Evolutionary conservation across 176 grass and related monocot species (phyloP), one percentile per base, ranked within the genome.

Genomic region (Juncus inflexus): DNA sequence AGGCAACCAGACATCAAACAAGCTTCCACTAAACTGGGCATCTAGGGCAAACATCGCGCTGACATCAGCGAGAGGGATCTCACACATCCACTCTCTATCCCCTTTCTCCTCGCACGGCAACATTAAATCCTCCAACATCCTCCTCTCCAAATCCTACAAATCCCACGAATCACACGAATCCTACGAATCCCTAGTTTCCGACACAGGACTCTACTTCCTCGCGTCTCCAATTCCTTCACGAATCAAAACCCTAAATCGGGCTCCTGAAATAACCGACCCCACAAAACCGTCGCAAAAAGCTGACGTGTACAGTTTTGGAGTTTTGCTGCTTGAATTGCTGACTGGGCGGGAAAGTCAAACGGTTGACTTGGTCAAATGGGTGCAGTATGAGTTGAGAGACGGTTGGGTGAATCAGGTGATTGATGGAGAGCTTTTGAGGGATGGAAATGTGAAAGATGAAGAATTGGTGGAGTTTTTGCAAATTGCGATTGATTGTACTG

Each of bases 51-150:
- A 61, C 65, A 81, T 95, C 52, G 80, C 90, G 5, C 71, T 95
- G 38, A 83, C 86, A 43, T 66, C 83, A 40, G 90, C 90, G 16
- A 58, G 60, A 38, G 86, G 83, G 9, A 5, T 95, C 0, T 86
- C 83, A 51, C 89, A 90, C 83, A 83, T 95, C 60, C 90, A 95
- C 77, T 95, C 86, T 1, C 74, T 58, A 0, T 77, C 69, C 35
- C 88, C 90, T 12, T 67, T 10, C 6, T 65, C 83, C 52, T 63
- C 80, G 53, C 90, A 95, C 2, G 90, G 90, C 52, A 95, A 86
- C 60, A 90, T 95, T 58, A 95, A 86, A 78, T 95, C 86, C 51
- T 95, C 90, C 28, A 95, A 95, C 70, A 77, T 95, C 70, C 90
- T 95, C 16, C 75, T 95, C 16, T 55, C 49, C 12, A 76, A 70